Base-by-base conservation (phyloP, 2,329 filamentous ascomycete species). In the Penicillium griseofulvum region DNA sequence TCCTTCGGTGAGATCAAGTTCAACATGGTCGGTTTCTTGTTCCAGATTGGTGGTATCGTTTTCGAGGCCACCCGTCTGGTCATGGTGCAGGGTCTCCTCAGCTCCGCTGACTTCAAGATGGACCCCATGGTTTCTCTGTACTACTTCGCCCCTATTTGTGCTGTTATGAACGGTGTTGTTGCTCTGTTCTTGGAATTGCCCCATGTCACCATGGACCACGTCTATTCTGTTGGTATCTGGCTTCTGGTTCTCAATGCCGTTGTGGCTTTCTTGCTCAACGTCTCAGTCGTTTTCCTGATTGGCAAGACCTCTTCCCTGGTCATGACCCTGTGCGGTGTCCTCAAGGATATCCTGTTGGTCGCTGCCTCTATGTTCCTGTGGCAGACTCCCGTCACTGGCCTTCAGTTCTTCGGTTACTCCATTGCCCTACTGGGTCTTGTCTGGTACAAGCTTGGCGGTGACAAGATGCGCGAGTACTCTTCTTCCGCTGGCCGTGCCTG, bases 1-100 rank as follows among this genome's bases (percentile, higher is more conserved):
- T 96, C 93, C 1, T 84, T 96, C 61, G 94, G 94, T 68, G 94
- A 99, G 80, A 95, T 99, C 76, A 87, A 92, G 72, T 99, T 99
- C 72, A 88, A 77, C 65, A 64, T 78, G 55, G 66, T 83, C 38
- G 86, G 86, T 44, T 85, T 89, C 72, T 58, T 86, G 33, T 88
- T 83, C 75, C 90, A 94, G 76, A 71, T 88, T 51, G 87, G 82
- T 56, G 90, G 89, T 61, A 89, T 92, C 63, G 71, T 87, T 48
- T 93, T 92, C 68, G 90, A 95, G 77, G 89, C 90, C 42, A 81
- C 89, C 58, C 87, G 90, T 57, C 79, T 94, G 60, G 87, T 91
- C 75, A 90, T 95, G 88, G 89, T 94, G 54, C 88, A 95, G 76
- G 85, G 88, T 57, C 81, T 96, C 65, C 83, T 96, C 49, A 89